These are phyloP conservation scores for Microglena sp. DNA, from an alignment of 139 green algal genomes.

Conservation along the genomic window DNA sequence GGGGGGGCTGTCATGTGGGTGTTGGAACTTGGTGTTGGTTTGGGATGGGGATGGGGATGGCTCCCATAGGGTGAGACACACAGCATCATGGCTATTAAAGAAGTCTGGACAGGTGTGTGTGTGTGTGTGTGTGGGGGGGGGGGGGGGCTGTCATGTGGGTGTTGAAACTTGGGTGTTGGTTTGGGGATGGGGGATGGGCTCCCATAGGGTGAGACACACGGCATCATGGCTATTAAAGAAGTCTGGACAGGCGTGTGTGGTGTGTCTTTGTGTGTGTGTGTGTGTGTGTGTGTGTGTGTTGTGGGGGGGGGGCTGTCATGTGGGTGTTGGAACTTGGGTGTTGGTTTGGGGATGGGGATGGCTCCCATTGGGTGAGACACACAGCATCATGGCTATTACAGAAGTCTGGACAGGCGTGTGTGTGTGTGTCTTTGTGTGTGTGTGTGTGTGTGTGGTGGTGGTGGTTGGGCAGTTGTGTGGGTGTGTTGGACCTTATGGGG, in stretches of 20 bases:
- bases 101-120: constrained; percentile 42
- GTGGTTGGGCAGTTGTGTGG: too few species aligned
- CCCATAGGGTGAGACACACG: constrained; percentile 73
- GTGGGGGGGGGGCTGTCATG: too few species aligned
- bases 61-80: constrained; percentile 54
- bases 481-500: neutral
- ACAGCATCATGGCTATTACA: constrained; percentile 82
- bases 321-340: too few species aligned
- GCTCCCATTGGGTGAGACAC: constrained; percentile 67
- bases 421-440: too few species aligned
- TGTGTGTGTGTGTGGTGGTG: too few species aligned
- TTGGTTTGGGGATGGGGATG: too few species aligned
- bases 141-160: too few species aligned
- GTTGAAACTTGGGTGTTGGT: neutral
- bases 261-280: neutral
- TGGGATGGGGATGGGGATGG: constrained; percentile 61
- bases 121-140: too few species aligned
- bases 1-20: too few species aligned
- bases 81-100: constrained; percentile 82
- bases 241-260: constrained; percentile 31
- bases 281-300: too few species aligned
- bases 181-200: constrained; percentile 34
- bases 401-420: constrained; percentile 45
- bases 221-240: constrained; percentile 77
- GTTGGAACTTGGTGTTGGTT: too few species aligned